Percentiles rank a stretch among this genome's conserved stretches.
phyloP scores from a whole-genome alignment of 31 red algal species.

The Endocladia muricata region DNA sequence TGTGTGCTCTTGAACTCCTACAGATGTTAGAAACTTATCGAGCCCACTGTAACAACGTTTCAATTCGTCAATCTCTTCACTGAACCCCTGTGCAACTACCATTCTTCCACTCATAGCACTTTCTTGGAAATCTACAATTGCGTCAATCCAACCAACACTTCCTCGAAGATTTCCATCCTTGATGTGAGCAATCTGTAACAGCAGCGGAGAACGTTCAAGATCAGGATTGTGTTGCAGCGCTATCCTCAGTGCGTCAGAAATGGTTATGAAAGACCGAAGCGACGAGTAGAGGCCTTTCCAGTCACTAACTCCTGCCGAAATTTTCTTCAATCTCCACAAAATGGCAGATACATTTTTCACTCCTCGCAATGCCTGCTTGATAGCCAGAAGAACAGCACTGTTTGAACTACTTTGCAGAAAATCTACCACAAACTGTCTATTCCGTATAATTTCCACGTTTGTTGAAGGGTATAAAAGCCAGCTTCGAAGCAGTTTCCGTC shows the following conservation, averaged over 20 bases:
- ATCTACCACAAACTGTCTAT: conserved; percentile 55
- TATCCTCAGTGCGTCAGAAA: conserved; percentile 39
- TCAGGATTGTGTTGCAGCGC: conserved; percentile 26
- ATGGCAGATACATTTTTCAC: conserved; percentile 59
- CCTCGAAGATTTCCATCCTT: conserved; percentile 39
- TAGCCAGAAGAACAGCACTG: conserved; percentile 20
- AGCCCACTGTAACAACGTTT: conserved; percentile 46
- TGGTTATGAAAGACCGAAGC: conserved; percentile 38
- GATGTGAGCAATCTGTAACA: conserved; percentile 5
- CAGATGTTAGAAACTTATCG: conserved; percentile 57
- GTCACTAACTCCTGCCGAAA: conserved; percentile 21
- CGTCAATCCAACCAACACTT: conserved; percentile 56
- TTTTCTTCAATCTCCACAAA: conserved; percentile 16
- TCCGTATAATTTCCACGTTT: conserved; percentile 23
- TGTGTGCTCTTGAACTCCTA: conserved; percentile 53
- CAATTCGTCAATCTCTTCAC: conserved; percentile 66
- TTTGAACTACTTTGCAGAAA: conserved; percentile 28
- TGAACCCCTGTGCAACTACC: conserved; percentile 53
- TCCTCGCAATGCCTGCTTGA: conserved; percentile 47
- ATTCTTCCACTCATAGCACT: conserved; percentile 30
- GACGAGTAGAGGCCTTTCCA: conserved; percentile 64
- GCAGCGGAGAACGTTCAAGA: conserved; percentile 17
- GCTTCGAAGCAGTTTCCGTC: conserved; percentile 41
- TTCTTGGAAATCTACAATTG: conserved; percentile 63
- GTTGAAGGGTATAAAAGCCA: conserved; percentile 71